Evolutionary conservation across 371 early-diverging fungal species (phyloP).

Genomic region (Ecytonucleospora hepatopenaei): DNA sequence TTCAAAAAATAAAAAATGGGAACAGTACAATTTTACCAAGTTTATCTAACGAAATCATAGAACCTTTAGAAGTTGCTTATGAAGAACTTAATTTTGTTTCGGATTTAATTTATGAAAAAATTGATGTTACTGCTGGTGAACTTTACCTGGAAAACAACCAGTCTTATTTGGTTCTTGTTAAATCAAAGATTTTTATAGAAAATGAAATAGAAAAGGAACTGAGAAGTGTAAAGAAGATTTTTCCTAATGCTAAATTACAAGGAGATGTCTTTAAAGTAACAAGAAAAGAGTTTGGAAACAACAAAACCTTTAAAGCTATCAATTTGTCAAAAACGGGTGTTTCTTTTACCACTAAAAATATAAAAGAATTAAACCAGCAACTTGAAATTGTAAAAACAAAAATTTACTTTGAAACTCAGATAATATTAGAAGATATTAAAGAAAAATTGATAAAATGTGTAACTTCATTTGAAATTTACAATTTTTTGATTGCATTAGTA

Average conservation of each 20-base stretch:
- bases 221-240: constrained; percentile 19
- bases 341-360: constrained; percentile 43
- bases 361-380: constrained; percentile 13
- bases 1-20: constrained; percentile 1
- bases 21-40: background rate
- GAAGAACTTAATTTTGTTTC: constrained; percentile 9
- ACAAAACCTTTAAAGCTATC: constrained; percentile 33
- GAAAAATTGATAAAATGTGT: constrained; percentile 18
- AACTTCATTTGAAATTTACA: constrained; percentile 45
- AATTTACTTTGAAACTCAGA: constrained; percentile 27
- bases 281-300: constrained; percentile 45
- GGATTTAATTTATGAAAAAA: constrained; percentile 27
- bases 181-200: constrained; percentile 9
- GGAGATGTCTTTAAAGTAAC: constrained; percentile 47
- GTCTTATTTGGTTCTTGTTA: constrained; percentile 14
- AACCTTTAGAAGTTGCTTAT: constrained; percentile 29
- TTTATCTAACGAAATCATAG: constrained; percentile 22
- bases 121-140: constrained; percentile 30
- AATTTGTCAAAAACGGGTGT: constrained; percentile 52
- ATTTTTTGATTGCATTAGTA: constrained; percentile 48
- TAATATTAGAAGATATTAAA: constrained; percentile 25
- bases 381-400: constrained; percentile 10
- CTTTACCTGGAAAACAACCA: constrained; percentile 11
- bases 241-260: background rate
- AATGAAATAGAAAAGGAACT: constrained; percentile 46